phyloP scores from a whole-genome alignment of 2,329 filamentous ascomycete species.

The Hyphodiscus sp. region DNA sequence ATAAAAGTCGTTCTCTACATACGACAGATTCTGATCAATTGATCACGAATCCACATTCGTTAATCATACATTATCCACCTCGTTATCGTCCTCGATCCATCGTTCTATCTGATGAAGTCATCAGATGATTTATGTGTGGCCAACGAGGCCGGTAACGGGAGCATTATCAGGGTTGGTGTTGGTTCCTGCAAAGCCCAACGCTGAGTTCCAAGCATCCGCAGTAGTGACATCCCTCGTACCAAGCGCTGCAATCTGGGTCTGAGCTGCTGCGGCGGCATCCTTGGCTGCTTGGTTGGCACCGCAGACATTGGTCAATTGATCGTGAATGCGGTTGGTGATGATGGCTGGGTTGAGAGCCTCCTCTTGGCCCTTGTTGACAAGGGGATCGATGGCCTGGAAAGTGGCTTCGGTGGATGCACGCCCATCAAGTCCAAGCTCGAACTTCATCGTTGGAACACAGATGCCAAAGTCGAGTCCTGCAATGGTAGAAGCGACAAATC shows the following conservation, averaged over 20 bases:
- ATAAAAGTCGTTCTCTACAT: no score
- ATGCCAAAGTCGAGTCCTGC: constrained; percentile 37
- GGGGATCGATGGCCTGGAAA: constrained; percentile 59
- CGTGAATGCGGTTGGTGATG: constrained; percentile 66
- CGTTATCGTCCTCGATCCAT: not conserved
- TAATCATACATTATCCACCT: not conserved
- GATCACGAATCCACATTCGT: not conserved
- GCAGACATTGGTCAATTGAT: constrained; percentile 63
- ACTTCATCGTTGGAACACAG: constrained; percentile 47
- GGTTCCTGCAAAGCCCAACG: constrained; percentile 33
- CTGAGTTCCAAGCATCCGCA: constrained; percentile 37
- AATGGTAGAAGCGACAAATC: constrained; percentile 22
- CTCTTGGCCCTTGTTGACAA: constrained; percentile 55
- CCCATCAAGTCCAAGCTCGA: constrained; percentile 45
- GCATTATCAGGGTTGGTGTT: constrained; percentile 2
- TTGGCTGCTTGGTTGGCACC: constrained; percentile 54
- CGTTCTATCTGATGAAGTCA: not conserved
- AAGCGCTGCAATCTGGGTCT: constrained; percentile 44
- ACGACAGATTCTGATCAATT: no score
- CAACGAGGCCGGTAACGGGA: not conserved
- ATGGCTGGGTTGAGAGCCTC: constrained; percentile 67
- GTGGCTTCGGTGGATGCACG: constrained; percentile 53
- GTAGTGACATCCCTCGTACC: constrained; percentile 43
- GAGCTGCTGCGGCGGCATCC: constrained; percentile 44
- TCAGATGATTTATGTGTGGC: not conserved